A percentile compares a stretch with the other conserved stretches of the same genome.
Conservation (phyloP, 1,284 basidiomycete genomes). For the Heterobasidion occidentale region DNA sequence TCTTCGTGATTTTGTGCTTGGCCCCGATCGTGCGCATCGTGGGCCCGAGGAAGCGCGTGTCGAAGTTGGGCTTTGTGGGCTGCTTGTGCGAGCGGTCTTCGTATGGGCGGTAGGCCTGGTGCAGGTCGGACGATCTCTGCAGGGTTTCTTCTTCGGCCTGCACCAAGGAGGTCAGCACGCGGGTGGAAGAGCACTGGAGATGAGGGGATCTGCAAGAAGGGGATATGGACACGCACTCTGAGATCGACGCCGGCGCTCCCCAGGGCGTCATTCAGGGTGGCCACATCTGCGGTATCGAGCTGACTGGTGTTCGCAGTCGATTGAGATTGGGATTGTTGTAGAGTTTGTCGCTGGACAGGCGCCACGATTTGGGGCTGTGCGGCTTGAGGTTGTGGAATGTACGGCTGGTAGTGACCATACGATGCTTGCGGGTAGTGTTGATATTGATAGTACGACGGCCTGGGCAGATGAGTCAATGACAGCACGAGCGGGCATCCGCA, state of each 20-base stretch:
- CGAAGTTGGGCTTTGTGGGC: constrained; percentile 54
- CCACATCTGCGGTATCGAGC: constrained; percentile 57
- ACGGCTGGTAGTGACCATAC: constrained; percentile 14
- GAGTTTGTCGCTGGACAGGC: constrained; percentile 13
- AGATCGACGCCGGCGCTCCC: constrained; percentile 80
- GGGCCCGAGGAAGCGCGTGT: constrained; percentile 48
- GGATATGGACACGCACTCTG: constrained; percentile 35
- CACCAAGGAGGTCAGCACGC: background rate
- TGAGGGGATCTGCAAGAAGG: background rate
- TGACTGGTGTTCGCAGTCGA: constrained; percentile 15
- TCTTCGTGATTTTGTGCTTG: constrained; percentile 53
- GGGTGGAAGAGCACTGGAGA: background rate
- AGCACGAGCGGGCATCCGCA: background rate
- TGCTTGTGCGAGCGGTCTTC: constrained; percentile 73
- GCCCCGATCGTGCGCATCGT: constrained; percentile 58
- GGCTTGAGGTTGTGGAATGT: constrained; percentile 12
- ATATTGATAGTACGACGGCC: constrained; percentile 30
- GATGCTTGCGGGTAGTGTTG: constrained; percentile 15
- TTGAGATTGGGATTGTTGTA: constrained; percentile 6
- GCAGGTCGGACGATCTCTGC: constrained; percentile 55
- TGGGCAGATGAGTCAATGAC: constrained; percentile 14
- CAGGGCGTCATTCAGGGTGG: constrained; percentile 72
- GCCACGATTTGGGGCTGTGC: constrained; percentile 10
- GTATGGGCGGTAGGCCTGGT: constrained; percentile 49
- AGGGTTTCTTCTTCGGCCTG: constrained; percentile 78